Conservation (phyloP, 306 rosid genomes). For the Begonia fuchsioides region DNA sequence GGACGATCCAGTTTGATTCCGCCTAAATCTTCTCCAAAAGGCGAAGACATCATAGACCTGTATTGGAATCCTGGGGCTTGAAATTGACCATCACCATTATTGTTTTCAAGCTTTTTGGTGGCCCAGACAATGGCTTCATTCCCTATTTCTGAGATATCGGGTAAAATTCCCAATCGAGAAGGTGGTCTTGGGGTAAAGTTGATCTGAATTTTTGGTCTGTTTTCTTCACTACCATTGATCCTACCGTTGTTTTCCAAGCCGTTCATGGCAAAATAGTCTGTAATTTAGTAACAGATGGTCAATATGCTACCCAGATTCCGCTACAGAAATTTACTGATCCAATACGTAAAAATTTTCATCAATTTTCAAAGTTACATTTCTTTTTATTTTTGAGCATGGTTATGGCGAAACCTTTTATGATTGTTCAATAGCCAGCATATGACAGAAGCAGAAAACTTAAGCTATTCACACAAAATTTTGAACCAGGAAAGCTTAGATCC, state of each 20-base stretch:
- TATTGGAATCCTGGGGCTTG: slow-evolving; percentile 36
- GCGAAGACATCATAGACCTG: slow-evolving; percentile 44
- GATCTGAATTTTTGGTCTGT: slow-evolving; percentile 39
- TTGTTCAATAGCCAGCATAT: too few species aligned
- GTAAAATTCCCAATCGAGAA: slow-evolving; percentile 44
- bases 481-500: too few species aligned
- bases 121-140: slow-evolving; percentile 26
- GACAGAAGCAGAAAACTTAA: too few species aligned
- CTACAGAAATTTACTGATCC: too few species aligned
- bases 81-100: slow-evolving; percentile 24
- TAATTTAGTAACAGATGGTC: slow-evolving; percentile 14
- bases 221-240: slow-evolving; percentile 18
- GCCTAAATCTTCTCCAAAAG: too few species aligned
- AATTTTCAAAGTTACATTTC: too few species aligned
- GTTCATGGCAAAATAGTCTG: slow-evolving; percentile 36
- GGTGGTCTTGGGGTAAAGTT: slow-evolving; percentile 38
- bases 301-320: background rate
- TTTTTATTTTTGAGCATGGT: too few species aligned
- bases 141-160: slow-evolving; percentile 24
- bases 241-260: slow-evolving; percentile 28
- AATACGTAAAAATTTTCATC: too few species aligned
- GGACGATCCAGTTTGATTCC: too few species aligned
- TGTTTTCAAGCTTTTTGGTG: slow-evolving; percentile 9
- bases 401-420: too few species aligned
- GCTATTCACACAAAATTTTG: too few species aligned